Base-by-base conservation (phyloP, 2,329 filamentous ascomycete genomes). In the Exophiala bonariae region DNA sequence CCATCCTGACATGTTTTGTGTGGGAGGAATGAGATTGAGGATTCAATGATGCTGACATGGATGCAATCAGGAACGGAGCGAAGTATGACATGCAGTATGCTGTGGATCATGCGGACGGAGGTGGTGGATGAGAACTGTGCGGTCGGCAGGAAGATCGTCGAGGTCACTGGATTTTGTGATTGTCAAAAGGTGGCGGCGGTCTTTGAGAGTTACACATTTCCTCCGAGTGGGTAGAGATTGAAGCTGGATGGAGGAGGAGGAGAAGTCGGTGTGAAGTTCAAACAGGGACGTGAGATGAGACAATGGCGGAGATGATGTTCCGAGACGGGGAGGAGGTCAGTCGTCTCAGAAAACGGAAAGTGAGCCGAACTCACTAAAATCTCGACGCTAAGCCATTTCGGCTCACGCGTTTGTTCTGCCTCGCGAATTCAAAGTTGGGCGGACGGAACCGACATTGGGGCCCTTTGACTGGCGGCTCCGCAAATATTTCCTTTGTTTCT, bases 31-130 rank as follows among this genome's bases (percentile, higher is more conserved):
- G n/a, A n/a, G n/a, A n/a, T n/a, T n/a, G n/a, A n/a, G n/a, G n/a
- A n/a, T n/a, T n/a, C n/a, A n/a, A n/a, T n/a, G n/a, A n/a, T n/a
- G n/a, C n/a, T n/a, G n/a, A n/a, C n/a, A n/a, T n/a, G n/a, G n/a
- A n/a, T n/a, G n/a, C n/a, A n/a, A n/a, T n/a, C 23, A 26, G 23
- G 6, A 53, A 53, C 17, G 50, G 50, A 10, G 47, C 42, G 11
- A 44, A 47, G 14, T 53, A 53, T 37, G 50, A 53, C 40, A 50
- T 47, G 50, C 41, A 50, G 20, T 50, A 53, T 23, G 41, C 47
- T 20, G 23, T 26, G 23, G 23, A 26, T 26, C 11, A 26, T 26
- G 11, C 23, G 23, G 23, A 26, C 23, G 23, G n/a, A n/a, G n/a
- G 23, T 53, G 50, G 50, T 14, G 50, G 41, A 50, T 53, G 42